These are phyloP conservation scores for Pseudonectria buxi DNA, from an alignment of 2,329 filamentous ascomycete species.

Conservation along the genomic window DNA sequence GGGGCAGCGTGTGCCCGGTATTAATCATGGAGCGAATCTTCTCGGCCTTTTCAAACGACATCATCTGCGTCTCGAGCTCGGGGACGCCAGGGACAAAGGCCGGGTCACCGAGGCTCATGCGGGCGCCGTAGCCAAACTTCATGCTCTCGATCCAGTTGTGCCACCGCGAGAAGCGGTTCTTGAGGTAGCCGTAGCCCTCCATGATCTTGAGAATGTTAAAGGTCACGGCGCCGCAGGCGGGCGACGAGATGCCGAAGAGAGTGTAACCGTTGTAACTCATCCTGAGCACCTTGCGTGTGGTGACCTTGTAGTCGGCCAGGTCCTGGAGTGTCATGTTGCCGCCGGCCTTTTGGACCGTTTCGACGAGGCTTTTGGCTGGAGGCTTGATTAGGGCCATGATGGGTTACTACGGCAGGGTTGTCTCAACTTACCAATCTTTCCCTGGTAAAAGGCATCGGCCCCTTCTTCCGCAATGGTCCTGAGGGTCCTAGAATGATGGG, in stretches of 20 bases:
- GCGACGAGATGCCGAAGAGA: slow-evolving; percentile 63
- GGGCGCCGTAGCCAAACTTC: slow-evolving; percentile 77
- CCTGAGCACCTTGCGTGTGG: slow-evolving; percentile 55
- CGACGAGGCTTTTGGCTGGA: slow-evolving; percentile 64
- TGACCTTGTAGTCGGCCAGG: slow-evolving; percentile 64
- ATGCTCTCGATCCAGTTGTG: slow-evolving; percentile 86
- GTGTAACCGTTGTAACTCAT: slow-evolving; percentile 64
- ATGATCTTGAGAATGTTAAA: slow-evolving; percentile 75
- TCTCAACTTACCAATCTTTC: slow-evolving; percentile 46
- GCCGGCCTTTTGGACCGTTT: slow-evolving; percentile 58
- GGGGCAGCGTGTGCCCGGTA: slow-evolving; percentile 63
- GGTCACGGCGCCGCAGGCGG: slow-evolving; percentile 70
- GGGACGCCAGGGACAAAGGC: slow-evolving; percentile 59
- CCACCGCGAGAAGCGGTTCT: slow-evolving; percentile 59
- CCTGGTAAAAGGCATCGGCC: slow-evolving; percentile 66
- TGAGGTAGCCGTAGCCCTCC: slow-evolving; percentile 62
- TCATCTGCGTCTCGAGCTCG: slow-evolving; percentile 60
- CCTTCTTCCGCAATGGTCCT: slow-evolving; percentile 70
- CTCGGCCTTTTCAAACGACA: slow-evolving; percentile 53
- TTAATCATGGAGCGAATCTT: slow-evolving; percentile 60
- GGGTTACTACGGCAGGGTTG: slow-evolving; percentile 11
- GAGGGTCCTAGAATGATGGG: slow-evolving; percentile 45
- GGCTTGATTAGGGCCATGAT: slow-evolving; percentile 2
- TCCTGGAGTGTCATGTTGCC: slow-evolving; percentile 85
- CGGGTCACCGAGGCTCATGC: slow-evolving; percentile 78